A percentile compares a stretch with the other conserved stretches of the same genome.
These are phyloP conservation scores for Podospora comata DNA, from an alignment of 495 filamentous ascomycete species.

Conservation along the genomic window DNA sequence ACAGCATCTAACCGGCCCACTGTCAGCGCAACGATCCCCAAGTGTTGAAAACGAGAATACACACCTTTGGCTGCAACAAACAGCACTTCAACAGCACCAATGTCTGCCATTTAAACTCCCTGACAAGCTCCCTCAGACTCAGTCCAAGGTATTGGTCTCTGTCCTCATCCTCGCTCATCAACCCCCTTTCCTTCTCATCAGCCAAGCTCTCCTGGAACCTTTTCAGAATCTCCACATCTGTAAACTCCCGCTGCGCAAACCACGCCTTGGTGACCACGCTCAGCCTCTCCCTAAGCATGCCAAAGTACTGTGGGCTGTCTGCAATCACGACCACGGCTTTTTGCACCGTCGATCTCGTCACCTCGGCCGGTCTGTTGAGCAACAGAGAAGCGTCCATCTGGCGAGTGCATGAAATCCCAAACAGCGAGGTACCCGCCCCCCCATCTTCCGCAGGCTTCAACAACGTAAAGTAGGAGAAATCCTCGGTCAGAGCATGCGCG, in stretches of 20 bases:
- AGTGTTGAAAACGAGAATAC: neutral
- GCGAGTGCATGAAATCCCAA: constrained; percentile 92
- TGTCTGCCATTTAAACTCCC: constrained; percentile 91
- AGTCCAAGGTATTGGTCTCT: constrained; percentile 88
- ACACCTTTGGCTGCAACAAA: constrained; percentile 89
- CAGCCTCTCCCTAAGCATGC: constrained; percentile 76
- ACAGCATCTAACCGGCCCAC: constrained; percentile 72
- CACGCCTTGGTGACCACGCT: constrained; percentile 89
- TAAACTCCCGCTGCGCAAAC: constrained; percentile 89
- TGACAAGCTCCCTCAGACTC: constrained; percentile 85
- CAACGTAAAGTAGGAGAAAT: constrained; percentile 98
- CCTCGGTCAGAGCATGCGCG: constrained; percentile 87
- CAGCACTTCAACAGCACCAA: constrained; percentile 90
- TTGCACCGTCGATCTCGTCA: constrained; percentile 93
- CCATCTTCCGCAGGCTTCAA: constrained; percentile 59
- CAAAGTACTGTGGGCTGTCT: constrained; percentile 78
- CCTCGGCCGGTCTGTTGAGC: constrained; percentile 74
- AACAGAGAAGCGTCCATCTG: constrained; percentile 81
- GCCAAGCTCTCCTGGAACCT: constrained; percentile 87
- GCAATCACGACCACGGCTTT: constrained; percentile 98
- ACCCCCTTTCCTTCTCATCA: constrained; percentile 56
- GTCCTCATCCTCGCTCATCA: constrained; percentile 65
- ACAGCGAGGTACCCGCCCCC: constrained; percentile 74
- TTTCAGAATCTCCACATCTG: constrained; percentile 54
- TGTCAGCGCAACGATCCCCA: neutral